A percentile compares a stretch with the other conserved stretches of the same genome.
Evolutionary conservation across 1,284 basidiomycete genomes (phyloP).

Genomic region (Trametes polyzona): DNA sequence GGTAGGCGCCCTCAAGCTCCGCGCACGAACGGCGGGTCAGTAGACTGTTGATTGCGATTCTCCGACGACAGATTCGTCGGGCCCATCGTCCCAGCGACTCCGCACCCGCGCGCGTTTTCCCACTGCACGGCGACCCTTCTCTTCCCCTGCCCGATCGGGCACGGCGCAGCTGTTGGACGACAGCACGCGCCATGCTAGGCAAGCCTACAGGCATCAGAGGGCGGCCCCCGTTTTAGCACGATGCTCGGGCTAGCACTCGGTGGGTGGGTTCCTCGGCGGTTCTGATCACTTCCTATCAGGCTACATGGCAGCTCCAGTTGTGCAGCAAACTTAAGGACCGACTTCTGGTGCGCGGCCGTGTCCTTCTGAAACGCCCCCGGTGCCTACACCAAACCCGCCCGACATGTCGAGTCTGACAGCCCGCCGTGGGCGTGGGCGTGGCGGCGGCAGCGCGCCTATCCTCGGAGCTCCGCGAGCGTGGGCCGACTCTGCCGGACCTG

Average conservation of each 20-base stretch:
- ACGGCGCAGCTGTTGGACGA: neutral
- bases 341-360: slow-evolving; percentile 14
- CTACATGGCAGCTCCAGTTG: too few relatives aligned
- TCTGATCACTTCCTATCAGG: slow-evolving; percentile 19
- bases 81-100: too few relatives aligned
- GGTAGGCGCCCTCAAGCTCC: slow-evolving; percentile 4
- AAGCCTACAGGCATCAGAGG: neutral
- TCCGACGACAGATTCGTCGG: slow-evolving; percentile 14
- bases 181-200: neutral
- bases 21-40: neutral
- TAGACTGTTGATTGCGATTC: slow-evolving; percentile 9
- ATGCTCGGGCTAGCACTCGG: neutral
- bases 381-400: slow-evolving; percentile 8
- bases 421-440: slow-evolving; percentile 13
- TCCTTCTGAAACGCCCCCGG: slow-evolving; percentile 16
- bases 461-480: neutral
- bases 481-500: slow-evolving; percentile 3
- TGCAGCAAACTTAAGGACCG: slow-evolving; percentile 11
- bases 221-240: slow-evolving; percentile 1
- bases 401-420: slow-evolving; percentile 14
- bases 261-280: neutral
- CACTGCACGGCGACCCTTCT: slow-evolving; percentile 16
- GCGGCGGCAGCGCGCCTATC: neutral
- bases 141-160: slow-evolving; percentile 1
- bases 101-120: slow-evolving; percentile 2